Conservation (phyloP, 805 yeast species). For the Lipomyces chichibuensis region DNA sequence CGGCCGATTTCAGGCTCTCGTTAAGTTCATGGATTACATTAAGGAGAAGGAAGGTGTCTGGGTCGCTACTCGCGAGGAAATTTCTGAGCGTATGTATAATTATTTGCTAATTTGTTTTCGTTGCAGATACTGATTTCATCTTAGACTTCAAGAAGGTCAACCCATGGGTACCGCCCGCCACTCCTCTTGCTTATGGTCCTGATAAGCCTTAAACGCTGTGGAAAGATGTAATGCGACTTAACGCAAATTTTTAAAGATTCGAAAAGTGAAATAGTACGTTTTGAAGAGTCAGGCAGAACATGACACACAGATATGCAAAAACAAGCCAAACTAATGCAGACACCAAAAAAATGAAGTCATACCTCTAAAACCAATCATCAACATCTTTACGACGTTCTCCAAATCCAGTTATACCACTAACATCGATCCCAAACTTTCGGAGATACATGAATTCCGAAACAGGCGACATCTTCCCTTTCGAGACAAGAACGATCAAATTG, state of each 20-base stretch:
- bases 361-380: not conserved
- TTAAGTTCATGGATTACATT: conserved; percentile 46
- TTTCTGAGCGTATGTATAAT: conserved; percentile 41
- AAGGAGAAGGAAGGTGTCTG: conserved; percentile 45
- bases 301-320: not conserved
- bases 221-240: not conserved
- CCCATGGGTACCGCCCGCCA: conserved; percentile 34
- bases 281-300: not conserved
- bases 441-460: not conserved
- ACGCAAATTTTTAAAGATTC: not conserved
- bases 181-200: conserved; percentile 29
- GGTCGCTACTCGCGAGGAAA: conserved; percentile 47
- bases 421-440: not conserved
- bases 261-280: not conserved
- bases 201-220: conserved; percentile 12
- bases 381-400: not conserved
- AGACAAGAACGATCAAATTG: not conserved
- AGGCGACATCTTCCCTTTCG: not conserved
- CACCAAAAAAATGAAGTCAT: not conserved
- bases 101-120: not conserved
- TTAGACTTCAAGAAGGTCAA: conserved; percentile 28
- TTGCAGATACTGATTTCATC: not conserved
- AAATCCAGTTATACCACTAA: not conserved
- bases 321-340: not conserved
- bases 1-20: conserved; percentile 45